Percentiles rank a stretch among this genome's conserved stretches.
phyloP scores from a whole-genome alignment of 2,329 filamentous ascomycete genomes.

The Xylariales sp. region DNA sequence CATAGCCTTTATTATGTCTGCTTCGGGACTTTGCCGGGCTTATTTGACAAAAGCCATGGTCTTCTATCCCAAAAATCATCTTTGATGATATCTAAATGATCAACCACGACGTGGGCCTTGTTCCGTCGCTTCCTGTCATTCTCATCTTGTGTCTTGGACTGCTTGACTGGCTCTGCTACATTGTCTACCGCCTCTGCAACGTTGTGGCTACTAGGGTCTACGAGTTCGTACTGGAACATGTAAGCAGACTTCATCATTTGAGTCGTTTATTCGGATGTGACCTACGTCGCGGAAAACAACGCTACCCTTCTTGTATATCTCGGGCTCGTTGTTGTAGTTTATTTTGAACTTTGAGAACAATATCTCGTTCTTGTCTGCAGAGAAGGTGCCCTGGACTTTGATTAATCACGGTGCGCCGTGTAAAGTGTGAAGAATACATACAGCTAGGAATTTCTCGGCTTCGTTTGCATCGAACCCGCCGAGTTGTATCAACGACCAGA shows the following conservation, averaged over 20 bases:
- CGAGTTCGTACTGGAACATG: conserved; percentile 73
- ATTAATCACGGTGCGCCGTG: conserved; percentile 36
- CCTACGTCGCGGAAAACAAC: conserved; percentile 85
- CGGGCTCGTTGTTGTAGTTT: conserved; percentile 97
- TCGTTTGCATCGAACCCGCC: conserved; percentile 80
- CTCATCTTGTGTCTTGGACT: conserved; percentile 84
- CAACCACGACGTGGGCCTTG: conserved; percentile 83
- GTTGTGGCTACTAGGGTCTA: conserved; percentile 66
- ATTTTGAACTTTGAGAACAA: conserved; percentile 88
- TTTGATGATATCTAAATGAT: conserved; percentile 93
- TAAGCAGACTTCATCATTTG: conserved; percentile 42
- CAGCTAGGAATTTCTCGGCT: conserved; percentile 83
- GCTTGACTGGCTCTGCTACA: conserved; percentile 63
- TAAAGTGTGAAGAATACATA: conserved; percentile 51
- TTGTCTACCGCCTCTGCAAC: conserved; percentile 60
- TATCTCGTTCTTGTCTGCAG: conserved; percentile 95
- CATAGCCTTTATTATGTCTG: conserved; percentile 53
- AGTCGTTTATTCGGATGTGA: background rate
- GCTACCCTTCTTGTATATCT: conserved; percentile 93
- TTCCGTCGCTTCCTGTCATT: conserved; percentile 83
- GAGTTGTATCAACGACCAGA: conserved; percentile 87
- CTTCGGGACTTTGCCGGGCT: conserved; percentile 76
- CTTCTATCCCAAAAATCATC: conserved; percentile 92
- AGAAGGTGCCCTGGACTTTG: conserved; percentile 75
- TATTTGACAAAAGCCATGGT: conserved; percentile 85